Conservation (phyloP, 2,329 filamentous ascomycete species). For the Talaromyces sp. region DNA sequence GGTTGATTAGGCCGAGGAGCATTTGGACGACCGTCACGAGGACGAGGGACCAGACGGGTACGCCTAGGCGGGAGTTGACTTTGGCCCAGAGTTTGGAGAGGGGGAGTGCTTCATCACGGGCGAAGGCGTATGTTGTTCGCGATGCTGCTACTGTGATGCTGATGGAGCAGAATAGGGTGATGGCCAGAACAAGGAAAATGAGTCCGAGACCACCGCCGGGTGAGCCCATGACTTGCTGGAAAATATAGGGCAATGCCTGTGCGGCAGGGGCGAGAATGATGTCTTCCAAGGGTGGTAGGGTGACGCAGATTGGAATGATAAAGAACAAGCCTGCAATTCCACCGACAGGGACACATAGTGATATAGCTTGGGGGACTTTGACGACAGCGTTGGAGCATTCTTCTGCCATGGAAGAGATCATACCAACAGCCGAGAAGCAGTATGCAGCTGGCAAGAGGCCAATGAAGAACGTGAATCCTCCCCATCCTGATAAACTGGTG, state of each 20-base stretch:
- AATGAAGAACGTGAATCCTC: conserved; percentile 62
- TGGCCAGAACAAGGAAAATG: conserved; percentile 51
- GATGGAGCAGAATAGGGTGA: conserved; percentile 56
- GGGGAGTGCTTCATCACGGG: conserved; percentile 47
- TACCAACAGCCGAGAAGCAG: conserved; percentile 60
- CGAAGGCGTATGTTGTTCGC: conserved; percentile 48
- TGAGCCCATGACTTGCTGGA: conserved; percentile 50
- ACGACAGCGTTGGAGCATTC: conserved; percentile 55
- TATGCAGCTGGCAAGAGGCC: conserved; percentile 60
- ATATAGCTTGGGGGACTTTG: conserved; percentile 55
- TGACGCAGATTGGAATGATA: conserved; percentile 55
- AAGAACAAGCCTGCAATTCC: conserved; percentile 58
- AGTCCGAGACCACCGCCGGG: conserved; percentile 50
- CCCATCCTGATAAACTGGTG: conserved; percentile 57
- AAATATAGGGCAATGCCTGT: conserved; percentile 54
- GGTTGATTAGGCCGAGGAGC: conserved; percentile 52
- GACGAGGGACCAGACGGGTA: conserved; percentile 45
- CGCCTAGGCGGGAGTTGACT: conserved; percentile 37
- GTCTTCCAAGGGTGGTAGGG: conserved; percentile 48
- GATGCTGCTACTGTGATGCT: conserved; percentile 54
- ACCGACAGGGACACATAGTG: conserved; percentile 54
- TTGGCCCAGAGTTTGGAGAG: conserved; percentile 39
- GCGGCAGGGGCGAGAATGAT: conserved; percentile 47
- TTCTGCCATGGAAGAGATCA: conserved; percentile 64
- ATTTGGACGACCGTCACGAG: conserved; percentile 50